These are phyloP conservation scores for Gossypium mustelinum DNA, from an alignment of 345 rosid species.

Conservation along the genomic window DNA sequence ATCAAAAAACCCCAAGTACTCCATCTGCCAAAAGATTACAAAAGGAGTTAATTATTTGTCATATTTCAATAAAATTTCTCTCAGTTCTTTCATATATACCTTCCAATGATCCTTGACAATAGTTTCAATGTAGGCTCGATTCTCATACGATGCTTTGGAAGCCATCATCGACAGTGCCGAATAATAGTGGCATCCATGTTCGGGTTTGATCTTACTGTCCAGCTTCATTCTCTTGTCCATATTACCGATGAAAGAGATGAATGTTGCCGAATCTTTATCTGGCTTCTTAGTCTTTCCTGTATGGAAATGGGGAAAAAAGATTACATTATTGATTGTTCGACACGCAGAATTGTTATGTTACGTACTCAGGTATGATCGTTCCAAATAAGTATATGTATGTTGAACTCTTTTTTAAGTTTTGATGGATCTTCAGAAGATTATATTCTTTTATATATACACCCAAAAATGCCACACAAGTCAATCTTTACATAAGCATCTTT, in stretches of 20 bases:
- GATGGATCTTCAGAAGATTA: not conserved
- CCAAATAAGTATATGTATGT: no score
- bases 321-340: not conserved
- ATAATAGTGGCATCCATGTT: constrained; percentile 39
- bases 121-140: constrained; percentile 41
- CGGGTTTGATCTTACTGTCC: constrained; percentile 38
- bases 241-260: constrained; percentile 46
- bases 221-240: constrained; percentile 47
- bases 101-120: constrained; percentile 54
- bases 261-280: constrained; percentile 36
- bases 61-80: not conserved
- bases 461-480: no score
- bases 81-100: constrained; percentile 19
- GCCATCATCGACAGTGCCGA: constrained; percentile 64
- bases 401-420: no score
- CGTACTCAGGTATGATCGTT: not conserved
- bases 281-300: constrained; percentile 35
- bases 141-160: constrained; percentile 66
- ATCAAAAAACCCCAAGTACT: constrained; percentile 48
- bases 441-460: no score
- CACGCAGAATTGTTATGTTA: not conserved
- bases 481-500: no score
- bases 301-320: not conserved
- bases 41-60: not conserved
- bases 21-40: constrained; percentile 38